These are phyloP conservation scores for Hysterangium stoloniferum DNA, from an alignment of 768 basidiomycete genomes.

Conservation along the genomic window DNA sequence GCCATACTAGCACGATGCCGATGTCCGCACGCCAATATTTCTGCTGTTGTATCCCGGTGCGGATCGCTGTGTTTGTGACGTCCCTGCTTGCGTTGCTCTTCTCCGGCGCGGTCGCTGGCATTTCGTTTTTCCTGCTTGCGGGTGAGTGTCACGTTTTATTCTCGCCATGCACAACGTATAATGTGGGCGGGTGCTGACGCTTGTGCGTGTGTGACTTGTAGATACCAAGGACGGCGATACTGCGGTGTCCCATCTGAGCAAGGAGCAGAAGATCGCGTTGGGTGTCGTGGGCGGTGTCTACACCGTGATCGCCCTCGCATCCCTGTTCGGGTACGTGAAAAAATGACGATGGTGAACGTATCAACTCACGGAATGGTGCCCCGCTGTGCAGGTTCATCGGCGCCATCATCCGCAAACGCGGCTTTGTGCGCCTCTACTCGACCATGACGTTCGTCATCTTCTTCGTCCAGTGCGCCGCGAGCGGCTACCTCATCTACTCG, in stretches of 20 bases:
- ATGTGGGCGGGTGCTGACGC: not conserved
- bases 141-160: not conserved
- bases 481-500: not conserved
- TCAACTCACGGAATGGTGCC: not conserved
- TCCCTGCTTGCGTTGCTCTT: not conserved
- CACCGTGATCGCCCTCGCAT: not conserved
- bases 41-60: not conserved
- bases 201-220: not conserved
- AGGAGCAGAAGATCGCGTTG: not conserved
- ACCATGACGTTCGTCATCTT: not conserved
- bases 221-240: not conserved
- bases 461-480: not conserved
- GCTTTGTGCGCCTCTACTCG: not conserved
- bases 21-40: too few relatives aligned
- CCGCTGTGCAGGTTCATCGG: not conserved
- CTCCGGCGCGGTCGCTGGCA: not conserved
- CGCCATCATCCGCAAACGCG: constrained; percentile 1
- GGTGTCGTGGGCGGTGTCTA: not conserved
- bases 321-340: not conserved
- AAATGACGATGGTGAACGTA: too few relatives aligned
- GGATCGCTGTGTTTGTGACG: not conserved
- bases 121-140: not conserved
- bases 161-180: not conserved
- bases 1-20: too few relatives aligned
- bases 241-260: not conserved